These are phyloP conservation scores for Ceratocystis ficicola DNA, from an alignment of 2,329 filamentous ascomycete species.

Conservation along the genomic window DNA sequence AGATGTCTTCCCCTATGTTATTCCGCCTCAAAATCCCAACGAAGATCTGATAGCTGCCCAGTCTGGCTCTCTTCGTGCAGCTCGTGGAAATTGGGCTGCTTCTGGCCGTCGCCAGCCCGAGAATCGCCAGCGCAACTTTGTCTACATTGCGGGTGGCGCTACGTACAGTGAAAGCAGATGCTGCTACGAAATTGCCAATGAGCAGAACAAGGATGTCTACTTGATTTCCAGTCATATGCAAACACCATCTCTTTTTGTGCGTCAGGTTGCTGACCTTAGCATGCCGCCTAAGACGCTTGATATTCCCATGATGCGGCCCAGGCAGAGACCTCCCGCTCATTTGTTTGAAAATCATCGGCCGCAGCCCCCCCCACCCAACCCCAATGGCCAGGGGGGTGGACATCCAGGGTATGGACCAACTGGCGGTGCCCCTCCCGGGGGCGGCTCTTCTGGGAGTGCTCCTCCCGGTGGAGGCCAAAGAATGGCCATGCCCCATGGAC, in stretches of 20 bases:
- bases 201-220: conserved; percentile 69
- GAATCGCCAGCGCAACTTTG: conserved; percentile 77
- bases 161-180: conserved; percentile 81
- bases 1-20: conserved; percentile 57
- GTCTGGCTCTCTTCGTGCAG: conserved; percentile 71
- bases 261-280: conserved; percentile 69
- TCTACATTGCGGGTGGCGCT: conserved; percentile 91
- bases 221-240: conserved; percentile 88
- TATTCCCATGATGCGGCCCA: conserved; percentile 68
- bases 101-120: conserved; percentile 60
- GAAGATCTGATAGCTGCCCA: conserved; percentile 44
- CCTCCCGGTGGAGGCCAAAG: neutral
- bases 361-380: conserved; percentile 16
- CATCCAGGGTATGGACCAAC: conserved; percentile 8
- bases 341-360: conserved; percentile 54
- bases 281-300: conserved; percentile 63
- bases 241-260: conserved; percentile 67
- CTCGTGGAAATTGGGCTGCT: conserved; percentile 91
- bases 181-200: conserved; percentile 74
- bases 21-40: conserved; percentile 53
- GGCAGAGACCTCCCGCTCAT: conserved; percentile 71
- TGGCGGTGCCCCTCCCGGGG: neutral
- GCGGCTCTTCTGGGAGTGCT: neutral
- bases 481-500: conserved; percentile 3
- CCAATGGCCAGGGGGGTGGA: conserved; percentile 10